These are phyloP conservation scores for Peronospora destructor DNA, from an alignment of 352 stramenopile genomes.

Conservation along the genomic window DNA sequence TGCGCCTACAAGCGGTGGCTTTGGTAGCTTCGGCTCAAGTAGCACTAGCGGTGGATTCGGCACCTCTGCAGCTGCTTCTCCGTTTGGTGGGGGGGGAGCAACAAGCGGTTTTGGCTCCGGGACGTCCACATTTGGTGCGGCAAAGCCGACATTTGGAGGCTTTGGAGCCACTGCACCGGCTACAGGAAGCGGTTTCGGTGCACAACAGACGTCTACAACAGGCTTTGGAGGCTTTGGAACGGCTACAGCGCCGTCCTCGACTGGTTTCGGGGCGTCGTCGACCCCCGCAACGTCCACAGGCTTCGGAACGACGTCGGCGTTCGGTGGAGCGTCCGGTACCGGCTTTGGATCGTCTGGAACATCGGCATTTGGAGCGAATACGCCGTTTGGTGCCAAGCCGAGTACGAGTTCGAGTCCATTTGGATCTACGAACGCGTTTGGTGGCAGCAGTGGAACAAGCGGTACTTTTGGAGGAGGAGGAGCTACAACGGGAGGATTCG, in stretches of 20 bases:
- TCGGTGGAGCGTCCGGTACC: conserved; percentile 16
- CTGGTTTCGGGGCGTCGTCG: conserved; percentile 34
- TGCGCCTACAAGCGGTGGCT: conserved; percentile 36
- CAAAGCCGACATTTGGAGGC: conserved; percentile 7
- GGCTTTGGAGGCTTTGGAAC: conserved; percentile 39
- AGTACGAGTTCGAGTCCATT: conserved; percentile 60
- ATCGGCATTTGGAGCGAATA: conserved; percentile 34
- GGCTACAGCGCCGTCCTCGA: conserved; percentile 10
- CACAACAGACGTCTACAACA: conserved; percentile 17
- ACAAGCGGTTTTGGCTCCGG: conserved; percentile 25
- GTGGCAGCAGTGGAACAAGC: conserved; percentile 26
- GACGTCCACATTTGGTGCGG: conserved; percentile 41
- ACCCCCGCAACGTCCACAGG: conserved; percentile 27
- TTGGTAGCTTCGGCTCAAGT: conserved; percentile 35
- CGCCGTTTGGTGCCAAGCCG: conserved; percentile 53
- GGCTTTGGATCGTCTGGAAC: conserved; percentile 27
- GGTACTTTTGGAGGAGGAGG: conserved; percentile 34
- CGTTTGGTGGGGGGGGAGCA: conserved; percentile 35
- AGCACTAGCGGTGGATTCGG: conserved; percentile 35
- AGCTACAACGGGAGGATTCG: conserved; percentile 30
- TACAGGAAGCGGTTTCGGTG: conserved; percentile 17
- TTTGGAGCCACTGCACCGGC: conserved; percentile 19
- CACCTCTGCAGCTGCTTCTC: conserved; percentile 36
- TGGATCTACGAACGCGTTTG: conserved; percentile 49
- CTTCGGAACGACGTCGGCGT: conserved; percentile 35